These are phyloP conservation scores for Furcasterigmium furcatum DNA, from an alignment of 2,329 filamentous ascomycete species.

Conservation along the genomic window DNA sequence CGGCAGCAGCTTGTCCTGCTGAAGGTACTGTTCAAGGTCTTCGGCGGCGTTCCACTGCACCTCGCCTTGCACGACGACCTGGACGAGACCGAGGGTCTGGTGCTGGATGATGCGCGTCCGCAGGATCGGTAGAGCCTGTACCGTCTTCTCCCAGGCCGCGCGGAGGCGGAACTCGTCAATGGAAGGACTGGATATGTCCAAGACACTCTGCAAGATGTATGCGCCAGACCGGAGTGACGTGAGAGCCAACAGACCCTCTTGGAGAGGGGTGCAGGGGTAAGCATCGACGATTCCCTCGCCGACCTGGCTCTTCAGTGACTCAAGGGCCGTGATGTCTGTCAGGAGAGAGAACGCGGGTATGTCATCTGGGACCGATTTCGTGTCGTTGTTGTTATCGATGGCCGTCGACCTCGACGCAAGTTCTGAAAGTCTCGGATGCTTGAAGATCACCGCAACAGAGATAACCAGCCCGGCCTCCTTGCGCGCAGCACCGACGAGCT, in stretches of 20 bases:
- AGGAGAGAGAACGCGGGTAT: background rate
- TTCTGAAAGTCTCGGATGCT: constrained; percentile 11
- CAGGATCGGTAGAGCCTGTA: constrained; percentile 11
- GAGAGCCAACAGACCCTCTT: constrained; percentile 17
- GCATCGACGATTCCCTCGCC: constrained; percentile 10
- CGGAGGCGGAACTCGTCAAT: constrained; percentile 11
- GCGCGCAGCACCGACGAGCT: constrained; percentile 13
- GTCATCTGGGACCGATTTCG: background rate
- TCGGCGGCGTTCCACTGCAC: constrained; percentile 3
- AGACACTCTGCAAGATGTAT: constrained; percentile 13
- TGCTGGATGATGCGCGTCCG: constrained; percentile 15
- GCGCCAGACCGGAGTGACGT: constrained; percentile 14
- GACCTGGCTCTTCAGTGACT: background rate
- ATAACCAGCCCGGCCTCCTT: constrained; percentile 11
- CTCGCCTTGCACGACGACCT: constrained; percentile 35
- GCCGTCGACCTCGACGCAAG: constrained; percentile 6
- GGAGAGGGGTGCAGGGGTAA: constrained; percentile 16
- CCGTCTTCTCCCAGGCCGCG: constrained; percentile 13
- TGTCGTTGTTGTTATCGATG: background rate
- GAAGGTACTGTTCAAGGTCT: constrained; percentile 7
- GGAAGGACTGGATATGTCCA: constrained; percentile 4
- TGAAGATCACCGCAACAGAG: constrained; percentile 17
- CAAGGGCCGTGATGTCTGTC: background rate
- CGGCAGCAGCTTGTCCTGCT: constrained; percentile 3
- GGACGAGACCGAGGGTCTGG: background rate